A percentile compares a stretch with the other conserved stretches of the same genome.
These are phyloP conservation scores for Insectozyma bohioensis DNA, from an alignment of 1,139 yeast genomes.

Conservation along the genomic window DNA sequence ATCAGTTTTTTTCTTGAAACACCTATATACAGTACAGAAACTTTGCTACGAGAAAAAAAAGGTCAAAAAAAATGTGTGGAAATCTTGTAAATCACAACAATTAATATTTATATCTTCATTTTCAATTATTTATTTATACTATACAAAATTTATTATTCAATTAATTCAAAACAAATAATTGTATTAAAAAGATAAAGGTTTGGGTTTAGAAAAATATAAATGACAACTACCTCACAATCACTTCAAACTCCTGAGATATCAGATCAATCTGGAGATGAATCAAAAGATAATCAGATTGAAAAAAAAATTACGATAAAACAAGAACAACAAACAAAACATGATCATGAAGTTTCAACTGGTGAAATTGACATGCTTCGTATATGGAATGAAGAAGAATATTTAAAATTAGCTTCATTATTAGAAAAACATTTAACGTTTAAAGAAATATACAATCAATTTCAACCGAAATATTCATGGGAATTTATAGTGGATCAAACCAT, in stretches of 20 bases:
- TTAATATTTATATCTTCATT: too few relatives aligned
- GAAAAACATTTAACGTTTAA: constrained; percentile 2
- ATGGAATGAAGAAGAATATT: constrained; percentile 4
- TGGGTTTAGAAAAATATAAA: too few relatives aligned
- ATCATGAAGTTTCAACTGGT: background rate
- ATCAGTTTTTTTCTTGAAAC: too few relatives aligned
- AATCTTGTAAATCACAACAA: too few relatives aligned
- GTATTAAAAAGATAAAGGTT: too few relatives aligned
- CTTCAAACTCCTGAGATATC: constrained; percentile 9
- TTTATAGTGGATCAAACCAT: constrained; percentile 1
- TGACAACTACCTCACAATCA: constrained; percentile 4
- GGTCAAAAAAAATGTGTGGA: too few relatives aligned
- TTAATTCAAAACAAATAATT: too few relatives aligned
- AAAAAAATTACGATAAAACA: background rate
- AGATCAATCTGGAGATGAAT: constrained; percentile 9
- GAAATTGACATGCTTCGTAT: constrained; percentile 2
- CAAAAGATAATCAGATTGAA: background rate
- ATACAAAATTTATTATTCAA: too few relatives aligned
- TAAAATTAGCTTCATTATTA: constrained; percentile 1
- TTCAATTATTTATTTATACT: too few relatives aligned
- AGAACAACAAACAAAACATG: background rate
- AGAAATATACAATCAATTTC: background rate
- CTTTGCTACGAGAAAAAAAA: too few relatives aligned
- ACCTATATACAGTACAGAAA: too few relatives aligned
- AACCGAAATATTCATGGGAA: constrained; percentile 2